Evolutionary conservation across 2,329 filamentous ascomycete genomes (phyloP), one percentile per base, ranked within the genome.

Genomic region (Colletotrichum shisoi): DNA sequence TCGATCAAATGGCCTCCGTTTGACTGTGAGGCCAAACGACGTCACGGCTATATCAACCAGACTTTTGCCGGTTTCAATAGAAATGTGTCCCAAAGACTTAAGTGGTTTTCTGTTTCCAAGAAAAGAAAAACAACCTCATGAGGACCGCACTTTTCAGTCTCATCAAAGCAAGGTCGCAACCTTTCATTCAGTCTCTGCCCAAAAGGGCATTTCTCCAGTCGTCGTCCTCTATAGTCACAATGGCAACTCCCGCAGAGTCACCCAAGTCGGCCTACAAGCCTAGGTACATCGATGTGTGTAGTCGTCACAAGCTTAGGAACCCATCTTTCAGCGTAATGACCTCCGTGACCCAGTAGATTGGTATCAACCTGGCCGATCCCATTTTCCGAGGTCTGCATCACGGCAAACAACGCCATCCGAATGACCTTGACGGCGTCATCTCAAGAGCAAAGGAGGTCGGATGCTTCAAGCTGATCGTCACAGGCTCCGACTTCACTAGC

Each of bases 281-380:
- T 12, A 81, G 85, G 73, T 89, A 88, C 72, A 84, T 89, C 69
- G 87, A 89, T 84, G 87, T 89, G 80, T 73, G 83, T 75, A 13
- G 27, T 11, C 19, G 42, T 42, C 19, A 67, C 34, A 17, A 19
- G 13, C 34, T 21, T 34, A 21, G 12, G 2, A 40, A 8, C 12
- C 6, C 19, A 56, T n/a, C n/a, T n/a, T 46, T 44, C 56, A n/a
- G 60, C 49, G 13, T 61, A 19, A 70, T 72, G 39, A 72, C 63
- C 11, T 42, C 15, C 13, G 12, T 44, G 17, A 46, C 39, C 45
- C 63, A 73, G 70, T 76, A 90, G 87, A 90, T 99, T 74, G 95
- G 94, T 65, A 97, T 99, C 83, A 99, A 99, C 78, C 86, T 99
- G 62, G 91, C 94, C 60, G 95, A 99, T 75, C 91, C 92, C 59